phyloP scores from a whole-genome alignment of 768 basidiomycete genomes.

The Termitomyces heimii region DNA sequence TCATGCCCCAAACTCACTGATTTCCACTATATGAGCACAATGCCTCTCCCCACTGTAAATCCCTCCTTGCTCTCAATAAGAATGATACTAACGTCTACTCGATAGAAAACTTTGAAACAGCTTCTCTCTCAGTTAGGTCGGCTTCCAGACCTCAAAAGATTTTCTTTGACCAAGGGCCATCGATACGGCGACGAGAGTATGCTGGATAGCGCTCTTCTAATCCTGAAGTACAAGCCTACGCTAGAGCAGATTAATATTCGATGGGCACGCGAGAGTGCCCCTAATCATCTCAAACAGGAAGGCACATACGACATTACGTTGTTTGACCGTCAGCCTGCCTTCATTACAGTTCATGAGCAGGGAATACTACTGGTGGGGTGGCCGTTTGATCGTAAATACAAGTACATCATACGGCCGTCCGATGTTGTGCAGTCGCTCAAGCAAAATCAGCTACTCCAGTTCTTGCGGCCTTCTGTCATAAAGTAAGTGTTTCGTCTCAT shows the following conservation, averaged over 20 bases:
- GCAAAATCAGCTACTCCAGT: background rate
- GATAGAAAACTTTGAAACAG: conserved; percentile 36
- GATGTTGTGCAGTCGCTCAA: background rate
- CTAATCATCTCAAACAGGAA: conserved; percentile 44
- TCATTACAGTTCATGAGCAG: conserved; percentile 28
- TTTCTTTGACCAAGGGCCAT: conserved; percentile 45
- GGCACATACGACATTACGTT: conserved; percentile 33
- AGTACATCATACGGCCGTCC: conserved; percentile 7
- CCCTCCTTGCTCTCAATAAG: background rate
- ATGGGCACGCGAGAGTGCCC: conserved; percentile 42
- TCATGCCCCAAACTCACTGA: conserved; percentile 35
- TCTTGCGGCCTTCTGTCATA: background rate
- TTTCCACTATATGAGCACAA: conserved; percentile 48
- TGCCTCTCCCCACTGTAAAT: conserved; percentile 34
- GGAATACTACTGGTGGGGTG: conserved; percentile 36
- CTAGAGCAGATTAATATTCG: conserved; percentile 39
- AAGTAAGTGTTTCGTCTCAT: background rate
- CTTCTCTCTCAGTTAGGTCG: conserved; percentile 30
- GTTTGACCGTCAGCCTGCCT: conserved; percentile 17
- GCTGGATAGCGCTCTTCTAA: conserved; percentile 32
- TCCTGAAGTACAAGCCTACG: conserved; percentile 25
- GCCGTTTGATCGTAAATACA: conserved; percentile 31
- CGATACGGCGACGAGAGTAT: conserved; percentile 40
- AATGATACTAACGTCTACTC: background rate
- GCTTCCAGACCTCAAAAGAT: conserved; percentile 35